Percentiles rank a stretch among this genome's conserved stretches.
Evolutionary conservation across 768 basidiomycete genomes (phyloP).

Genomic region (Leccinum olivaceopallidum): DNA sequence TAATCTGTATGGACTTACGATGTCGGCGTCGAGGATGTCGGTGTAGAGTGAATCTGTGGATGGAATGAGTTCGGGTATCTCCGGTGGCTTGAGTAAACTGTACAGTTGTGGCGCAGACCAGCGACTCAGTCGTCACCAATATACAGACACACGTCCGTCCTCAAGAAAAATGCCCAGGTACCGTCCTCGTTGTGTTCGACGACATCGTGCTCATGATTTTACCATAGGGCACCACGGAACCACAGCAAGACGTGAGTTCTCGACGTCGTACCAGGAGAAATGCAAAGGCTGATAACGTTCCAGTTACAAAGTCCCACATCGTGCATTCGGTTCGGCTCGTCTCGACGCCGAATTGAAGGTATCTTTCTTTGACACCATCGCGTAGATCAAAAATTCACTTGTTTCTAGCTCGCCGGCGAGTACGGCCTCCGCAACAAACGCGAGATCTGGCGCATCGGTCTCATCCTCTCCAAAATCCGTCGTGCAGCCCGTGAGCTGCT

Average conservation of each 20-base stretch:
- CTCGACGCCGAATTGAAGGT: constrained; percentile 99
- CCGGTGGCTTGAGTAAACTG: constrained; percentile 70
- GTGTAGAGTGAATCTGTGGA: constrained; percentile 40
- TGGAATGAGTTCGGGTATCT: constrained; percentile 42
- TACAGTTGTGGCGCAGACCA: constrained; percentile 57
- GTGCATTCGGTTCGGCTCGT: constrained; percentile 95
- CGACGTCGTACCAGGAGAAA: constrained; percentile 68
- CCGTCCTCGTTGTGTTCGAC: constrained; percentile 28
- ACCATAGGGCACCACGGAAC: constrained; percentile 81
- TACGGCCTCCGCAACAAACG: constrained; percentile 99
- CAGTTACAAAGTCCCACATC: constrained; percentile 98
- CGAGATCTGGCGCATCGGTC: constrained; percentile 99
- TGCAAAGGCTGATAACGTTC: constrained; percentile 53
- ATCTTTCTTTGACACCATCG: constrained; percentile 6
- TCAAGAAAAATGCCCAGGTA: constrained; percentile 89
- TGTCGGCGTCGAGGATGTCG: constrained; percentile 49
- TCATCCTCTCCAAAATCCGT: constrained; percentile 99
- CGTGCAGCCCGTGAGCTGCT: constrained; percentile 99
- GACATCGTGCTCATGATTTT: constrained; percentile 28
- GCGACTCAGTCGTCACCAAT: constrained; percentile 31
- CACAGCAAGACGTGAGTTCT: constrained; percentile 93
- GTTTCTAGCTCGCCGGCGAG: constrained; percentile 90
- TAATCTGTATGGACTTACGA: constrained; percentile 40
- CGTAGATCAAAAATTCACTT: constrained; percentile 2
- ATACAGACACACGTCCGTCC: constrained; percentile 40